Evolutionary conservation across 495 filamentous ascomycete species (phyloP).

Genomic region (Ascodesmis nigricans): DNA sequence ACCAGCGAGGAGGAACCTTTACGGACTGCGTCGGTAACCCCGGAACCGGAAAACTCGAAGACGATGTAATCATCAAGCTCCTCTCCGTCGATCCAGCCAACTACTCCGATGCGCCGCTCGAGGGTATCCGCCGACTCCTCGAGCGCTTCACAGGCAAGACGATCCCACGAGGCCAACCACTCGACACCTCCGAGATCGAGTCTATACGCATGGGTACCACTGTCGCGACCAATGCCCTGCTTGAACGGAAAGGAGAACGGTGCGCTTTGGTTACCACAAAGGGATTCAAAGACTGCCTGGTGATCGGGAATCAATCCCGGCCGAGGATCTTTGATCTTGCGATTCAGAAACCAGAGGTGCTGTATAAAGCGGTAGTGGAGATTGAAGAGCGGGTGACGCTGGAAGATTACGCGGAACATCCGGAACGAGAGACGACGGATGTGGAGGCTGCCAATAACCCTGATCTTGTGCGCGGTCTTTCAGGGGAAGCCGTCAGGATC

Average conservation of each 20-base stretch:
- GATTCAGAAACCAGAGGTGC: conserved; percentile 55
- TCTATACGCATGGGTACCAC: conserved; percentile 80
- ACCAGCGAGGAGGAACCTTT: conserved; percentile 45
- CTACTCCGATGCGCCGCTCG: conserved; percentile 71
- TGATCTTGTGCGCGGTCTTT: conserved; percentile 42
- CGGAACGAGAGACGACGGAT: conserved; percentile 35
- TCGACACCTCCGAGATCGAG: conserved; percentile 68
- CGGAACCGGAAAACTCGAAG: conserved; percentile 33
- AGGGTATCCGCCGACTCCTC: conserved; percentile 78
- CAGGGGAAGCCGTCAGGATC: conserved; percentile 48
- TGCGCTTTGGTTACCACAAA: conserved; percentile 81
- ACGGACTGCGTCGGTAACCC: conserved; percentile 48
- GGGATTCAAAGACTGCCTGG: conserved; percentile 79
- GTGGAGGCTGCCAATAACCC: conserved; percentile 26
- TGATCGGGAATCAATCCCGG: conserved; percentile 61
- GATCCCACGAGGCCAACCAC: conserved; percentile 54
- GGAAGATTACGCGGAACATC: conserved; percentile 73
- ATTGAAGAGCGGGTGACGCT: conserved; percentile 68
- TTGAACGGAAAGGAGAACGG: conserved; percentile 84
- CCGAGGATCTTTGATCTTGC: conserved; percentile 69
- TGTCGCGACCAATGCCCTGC: conserved; percentile 67
- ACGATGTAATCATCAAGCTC: conserved; percentile 67
- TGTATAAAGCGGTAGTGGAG: conserved; percentile 57
- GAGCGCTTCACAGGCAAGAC: conserved; percentile 53
- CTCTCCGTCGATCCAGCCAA: conserved; percentile 78